Base-by-base conservation (phyloP, 1,284 basidiomycete genomes). In the Naganishia albida region DNA sequence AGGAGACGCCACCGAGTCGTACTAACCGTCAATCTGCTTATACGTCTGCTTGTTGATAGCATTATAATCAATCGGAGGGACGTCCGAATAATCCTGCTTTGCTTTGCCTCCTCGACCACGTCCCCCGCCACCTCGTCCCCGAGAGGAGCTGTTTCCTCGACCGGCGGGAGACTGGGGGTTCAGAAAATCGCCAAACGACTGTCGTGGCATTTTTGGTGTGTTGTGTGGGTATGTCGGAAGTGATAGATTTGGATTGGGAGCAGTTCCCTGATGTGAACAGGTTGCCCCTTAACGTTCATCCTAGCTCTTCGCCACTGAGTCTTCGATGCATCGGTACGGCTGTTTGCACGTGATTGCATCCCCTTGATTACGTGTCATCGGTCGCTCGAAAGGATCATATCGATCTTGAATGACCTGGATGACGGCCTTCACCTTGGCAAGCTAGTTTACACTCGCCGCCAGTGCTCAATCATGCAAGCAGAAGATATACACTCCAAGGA, bases 31-130 rank as follows among this genome's bases (percentile, higher is more conserved):
- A 62, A 75, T 67, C 62, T 72, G 74, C 28, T 69, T 73, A 65
- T 78, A 78, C 16, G 63, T 71, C 69, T 73, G 70, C 7, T 54
- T 70, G 59, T 77, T 77, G 51, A 78, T 60, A 20, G 56, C 64
- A 2, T 64, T 60, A 62, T 79, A 79, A 66, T 78, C 73, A 62
- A 79, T 51, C 10, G 67, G 74, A 1, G 68, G 65, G 34, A 79
- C 72, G 60, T 72, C 72, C 2, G 70, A 67, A 64, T 78, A 79
- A 66, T 78, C 75, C 16, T 74, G 68, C 30, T 71, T 72, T 56
- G 66, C 28, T 23, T 56, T 52, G 34, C 69, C 65, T 30, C 68
- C 66, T 55, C 68, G 39, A n/a, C 70, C 69, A 25, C 71, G 63
- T 7, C 72, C 68, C 28, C 74, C 62, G 7, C 65, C 57, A 6